Base-by-base conservation (phyloP, 768 basidiomycete genomes). In the Mycena crocata region DNA sequence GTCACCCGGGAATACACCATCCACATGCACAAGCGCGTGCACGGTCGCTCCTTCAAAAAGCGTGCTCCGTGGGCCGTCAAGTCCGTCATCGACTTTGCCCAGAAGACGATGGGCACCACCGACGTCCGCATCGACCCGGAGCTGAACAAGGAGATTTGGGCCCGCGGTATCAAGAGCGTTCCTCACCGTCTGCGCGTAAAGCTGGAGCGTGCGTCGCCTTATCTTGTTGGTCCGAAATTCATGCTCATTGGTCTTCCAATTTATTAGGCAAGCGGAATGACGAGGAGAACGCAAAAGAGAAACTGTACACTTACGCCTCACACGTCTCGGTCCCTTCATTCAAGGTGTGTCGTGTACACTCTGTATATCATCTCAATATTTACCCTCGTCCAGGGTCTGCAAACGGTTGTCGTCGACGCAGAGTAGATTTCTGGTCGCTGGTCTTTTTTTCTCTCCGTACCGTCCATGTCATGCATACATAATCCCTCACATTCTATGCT, bases 1-100 rank as follows among this genome's bases (percentile, higher is more conserved):
- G 97, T 98, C 71, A 93, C 96, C 71, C 92, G 96, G 76, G 97
- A 99, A 81, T 98, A 98, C 91, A 98, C 97, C 76, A 93, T 98
- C 86, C 95, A 98, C 83, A 84, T 98, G 42, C 95, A 98, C 91
- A 98, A 97, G 82, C 91, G 83, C 72, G 94, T 96, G 45, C 94
- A 95, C 81, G 94, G 92, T 73, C 89, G 92, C 66, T 92, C 93
- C 45, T 98, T 98, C 88, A 98, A 98, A 86, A 97, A 97, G 88
- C 92, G 96, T 73, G 95, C 98, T 21, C 98, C 98, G 26, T 92
- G 90, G 85, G 98, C 96, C 72, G 89, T 99, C 82, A 99, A 99
- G 85, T 93, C 94, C 70, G 90, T 99, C 72, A 84, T 94, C 74
- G 87, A 88, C 57, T 99, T 99, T 76, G 96, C 98, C 15, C 89